Conservation (phyloP, 257 asterid genomes). For the Gardenia jasminoides region DNA sequence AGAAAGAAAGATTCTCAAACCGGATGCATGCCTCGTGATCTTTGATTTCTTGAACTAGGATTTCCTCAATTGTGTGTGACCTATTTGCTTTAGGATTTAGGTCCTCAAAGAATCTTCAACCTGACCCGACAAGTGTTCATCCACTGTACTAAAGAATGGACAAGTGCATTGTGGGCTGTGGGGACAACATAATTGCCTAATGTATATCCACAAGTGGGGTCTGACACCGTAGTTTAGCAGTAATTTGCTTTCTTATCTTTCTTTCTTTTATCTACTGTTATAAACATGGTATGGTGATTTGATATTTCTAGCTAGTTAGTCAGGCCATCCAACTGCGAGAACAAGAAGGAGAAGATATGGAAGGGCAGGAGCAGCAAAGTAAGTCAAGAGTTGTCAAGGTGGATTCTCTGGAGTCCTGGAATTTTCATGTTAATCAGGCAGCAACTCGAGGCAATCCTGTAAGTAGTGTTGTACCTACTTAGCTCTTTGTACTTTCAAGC, state of each 20-base stretch:
- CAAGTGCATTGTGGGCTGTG: neutral
- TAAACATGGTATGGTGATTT: neutral
- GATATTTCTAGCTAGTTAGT: neutral
- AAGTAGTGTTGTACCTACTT: slow-evolving; percentile 18
- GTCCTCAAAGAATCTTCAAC: neutral
- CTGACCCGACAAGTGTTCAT: neutral
- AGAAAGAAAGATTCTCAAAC: too few relatives aligned
- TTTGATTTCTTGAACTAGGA: too few relatives aligned
- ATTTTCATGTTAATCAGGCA: slow-evolving; percentile 39
- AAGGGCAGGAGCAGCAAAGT: slow-evolving; percentile 21
- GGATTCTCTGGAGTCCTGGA: slow-evolving; percentile 45
- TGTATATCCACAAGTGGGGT: slow-evolving; percentile 12
- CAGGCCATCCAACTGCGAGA: neutral
- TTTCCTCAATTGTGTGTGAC: neutral
- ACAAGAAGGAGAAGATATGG: slow-evolving; percentile 23
- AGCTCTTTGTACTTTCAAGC: neutral
- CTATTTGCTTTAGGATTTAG: too few relatives aligned
- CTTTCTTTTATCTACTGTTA: neutral
- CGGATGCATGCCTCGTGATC: too few relatives aligned
- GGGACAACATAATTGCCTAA: neutral
- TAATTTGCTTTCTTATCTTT: neutral
- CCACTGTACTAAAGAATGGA: neutral
- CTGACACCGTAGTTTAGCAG: neutral
- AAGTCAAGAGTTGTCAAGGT: slow-evolving; percentile 35
- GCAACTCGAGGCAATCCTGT: slow-evolving; percentile 38